These are phyloP conservation scores for Backusella luteola DNA, from an alignment of 192 early-diverging fungal genomes.

Conservation along the genomic window DNA sequence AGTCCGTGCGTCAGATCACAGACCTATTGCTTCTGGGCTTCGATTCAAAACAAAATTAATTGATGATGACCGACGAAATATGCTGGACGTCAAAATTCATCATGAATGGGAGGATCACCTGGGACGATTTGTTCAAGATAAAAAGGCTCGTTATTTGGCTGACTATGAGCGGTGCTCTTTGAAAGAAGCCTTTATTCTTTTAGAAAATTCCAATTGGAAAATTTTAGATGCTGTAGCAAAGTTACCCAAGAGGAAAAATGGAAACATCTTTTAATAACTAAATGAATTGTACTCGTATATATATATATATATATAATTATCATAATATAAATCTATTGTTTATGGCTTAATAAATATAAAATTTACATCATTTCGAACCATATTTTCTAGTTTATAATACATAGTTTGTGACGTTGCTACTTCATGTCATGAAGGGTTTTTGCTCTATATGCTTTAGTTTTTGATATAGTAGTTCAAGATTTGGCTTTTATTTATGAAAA, in stretches of 20 bases:
- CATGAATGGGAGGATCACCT: slow-evolving; percentile 43
- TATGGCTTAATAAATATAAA: background rate
- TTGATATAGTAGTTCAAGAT: too few species aligned
- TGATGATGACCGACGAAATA: slow-evolving; percentile 46
- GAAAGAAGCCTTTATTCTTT: background rate
- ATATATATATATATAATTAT: background rate
- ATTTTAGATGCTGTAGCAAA: slow-evolving; percentile 11
- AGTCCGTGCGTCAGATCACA: slow-evolving; percentile 78
- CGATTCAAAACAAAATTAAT: slow-evolving; percentile 58
- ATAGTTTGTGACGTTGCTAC: background rate
- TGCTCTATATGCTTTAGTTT: too few species aligned
- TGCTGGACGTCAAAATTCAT: slow-evolving; percentile 47
- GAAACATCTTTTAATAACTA: background rate
- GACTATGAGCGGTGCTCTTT: slow-evolving; percentile 24
- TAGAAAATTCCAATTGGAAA: slow-evolving; percentile 23
- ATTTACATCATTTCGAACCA: background rate
- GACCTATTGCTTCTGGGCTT: slow-evolving; percentile 77
- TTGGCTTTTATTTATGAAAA: too few species aligned
- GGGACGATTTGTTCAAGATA: slow-evolving; percentile 25
- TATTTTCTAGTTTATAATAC: background rate
- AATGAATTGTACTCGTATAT: background rate
- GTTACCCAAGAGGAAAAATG: background rate
- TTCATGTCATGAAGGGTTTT: too few species aligned
- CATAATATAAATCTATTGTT: background rate
- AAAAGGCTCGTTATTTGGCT: slow-evolving; percentile 18